Conservation (phyloP, 495 filamentous ascomycete species). For the Rostrohypoxylon terebratum region DNA sequence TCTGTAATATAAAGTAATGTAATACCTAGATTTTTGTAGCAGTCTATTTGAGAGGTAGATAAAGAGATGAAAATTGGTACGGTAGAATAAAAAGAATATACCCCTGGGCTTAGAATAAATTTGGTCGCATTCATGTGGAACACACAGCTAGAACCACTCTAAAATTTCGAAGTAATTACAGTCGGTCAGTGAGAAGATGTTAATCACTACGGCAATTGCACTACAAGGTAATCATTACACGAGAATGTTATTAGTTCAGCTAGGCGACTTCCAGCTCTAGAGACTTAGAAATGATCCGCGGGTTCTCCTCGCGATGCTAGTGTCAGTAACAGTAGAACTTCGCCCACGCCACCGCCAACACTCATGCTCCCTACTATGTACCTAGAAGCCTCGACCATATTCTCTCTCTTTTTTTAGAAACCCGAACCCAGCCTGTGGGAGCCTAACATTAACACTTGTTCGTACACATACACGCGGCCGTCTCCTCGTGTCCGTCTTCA, state of each 20-base stretch:
- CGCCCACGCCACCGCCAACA: not conserved
- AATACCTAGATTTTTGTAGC: constrained; percentile 1
- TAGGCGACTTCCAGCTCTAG: not conserved
- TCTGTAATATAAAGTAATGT: constrained; percentile 16
- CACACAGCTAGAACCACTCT: not conserved
- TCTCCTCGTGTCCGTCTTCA: not conserved
- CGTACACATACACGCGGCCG: constrained; percentile 13
- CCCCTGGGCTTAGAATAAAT: constrained; percentile 4
- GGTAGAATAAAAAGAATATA: constrained; percentile 18
- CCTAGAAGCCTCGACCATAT: not conserved
- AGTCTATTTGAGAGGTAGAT: not conserved
- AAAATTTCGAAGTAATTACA: not conserved
- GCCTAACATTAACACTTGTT: constrained; percentile 19
- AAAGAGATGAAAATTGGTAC: not conserved
- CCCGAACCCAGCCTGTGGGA: not conserved
- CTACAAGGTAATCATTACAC: not conserved
- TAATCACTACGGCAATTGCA: not conserved
- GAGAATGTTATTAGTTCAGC: constrained; percentile 13
- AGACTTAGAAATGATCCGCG: not conserved
- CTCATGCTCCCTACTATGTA: constrained; percentile 12
- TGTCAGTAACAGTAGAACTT: not conserved
- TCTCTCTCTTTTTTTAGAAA: not conserved
- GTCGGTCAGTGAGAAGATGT: not conserved
- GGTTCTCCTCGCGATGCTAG: not conserved
- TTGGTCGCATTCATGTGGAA: not conserved